A percentile compares a stretch with the other conserved stretches of the same genome.
phyloP scores from a whole-genome alignment of 306 rosid genomes.

The Corylus heterophylla region DNA sequence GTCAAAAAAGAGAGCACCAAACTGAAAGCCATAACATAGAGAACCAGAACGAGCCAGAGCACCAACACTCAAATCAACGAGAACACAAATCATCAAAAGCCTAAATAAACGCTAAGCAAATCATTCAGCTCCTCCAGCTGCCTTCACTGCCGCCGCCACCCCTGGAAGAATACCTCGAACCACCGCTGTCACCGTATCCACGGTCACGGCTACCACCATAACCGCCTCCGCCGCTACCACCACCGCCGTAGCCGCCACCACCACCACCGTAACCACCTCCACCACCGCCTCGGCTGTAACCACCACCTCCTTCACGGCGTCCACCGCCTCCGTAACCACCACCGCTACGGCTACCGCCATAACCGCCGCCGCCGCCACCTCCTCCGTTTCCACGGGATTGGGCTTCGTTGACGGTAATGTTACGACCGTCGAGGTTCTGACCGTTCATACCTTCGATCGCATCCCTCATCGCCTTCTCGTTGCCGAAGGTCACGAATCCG shows the following conservation, averaged over 20 bases:
- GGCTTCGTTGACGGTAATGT: slow-evolving; percentile 90
- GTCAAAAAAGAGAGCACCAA: slow-evolving; percentile 3
- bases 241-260: slow-evolving; percentile 20
- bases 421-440: slow-evolving; percentile 79
- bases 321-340: slow-evolving; percentile 51
- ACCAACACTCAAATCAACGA: background rate
- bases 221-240: slow-evolving; percentile 30
- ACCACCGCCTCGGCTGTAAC: slow-evolving; percentile 35
- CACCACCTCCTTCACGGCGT: slow-evolving; percentile 13
- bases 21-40: slow-evolving; percentile 16
- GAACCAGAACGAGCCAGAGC: background rate
- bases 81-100: background rate
- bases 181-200: slow-evolving; percentile 45
- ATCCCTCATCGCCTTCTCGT: slow-evolving; percentile 73
- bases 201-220: slow-evolving; percentile 47
- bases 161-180: slow-evolving; percentile 36
- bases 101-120: background rate
- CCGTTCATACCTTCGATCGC: slow-evolving; percentile 96
- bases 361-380: slow-evolving; percentile 34
- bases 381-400: slow-evolving; percentile 76
- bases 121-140: slow-evolving; percentile 66
- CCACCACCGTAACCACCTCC: slow-evolving; percentile 20
- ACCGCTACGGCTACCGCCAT: slow-evolving; percentile 30
- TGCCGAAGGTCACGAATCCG: slow-evolving; percentile 79
- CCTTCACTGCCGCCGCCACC: slow-evolving; percentile 60